Evolutionary conservation across 192 early-diverging fungal genomes (phyloP).

Genomic region (Linnemannia zychae): DNA sequence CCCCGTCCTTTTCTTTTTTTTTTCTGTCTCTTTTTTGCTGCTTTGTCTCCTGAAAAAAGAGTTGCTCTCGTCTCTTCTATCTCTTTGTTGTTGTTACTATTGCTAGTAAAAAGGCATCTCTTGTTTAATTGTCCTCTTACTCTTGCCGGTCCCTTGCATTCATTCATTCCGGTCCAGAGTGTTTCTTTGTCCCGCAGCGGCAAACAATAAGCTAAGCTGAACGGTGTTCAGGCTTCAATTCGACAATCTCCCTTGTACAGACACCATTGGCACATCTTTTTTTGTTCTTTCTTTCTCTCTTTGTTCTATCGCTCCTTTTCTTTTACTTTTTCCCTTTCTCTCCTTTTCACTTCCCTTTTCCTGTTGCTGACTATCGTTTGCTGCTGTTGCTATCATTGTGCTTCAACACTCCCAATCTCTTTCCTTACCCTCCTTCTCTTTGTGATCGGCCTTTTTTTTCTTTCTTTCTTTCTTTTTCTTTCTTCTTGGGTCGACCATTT

Average conservation of each 20-base stretch:
- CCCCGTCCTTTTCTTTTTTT: background rate
- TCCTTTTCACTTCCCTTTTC: background rate
- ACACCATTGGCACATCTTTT: background rate
- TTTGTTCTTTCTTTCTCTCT: background rate
- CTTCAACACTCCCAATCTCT: background rate
- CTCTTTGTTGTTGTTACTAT: too few relatives aligned
- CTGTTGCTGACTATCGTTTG: background rate
- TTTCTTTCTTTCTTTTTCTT: background rate
- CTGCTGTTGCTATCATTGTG: background rate
- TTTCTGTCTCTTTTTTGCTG: too few relatives aligned
- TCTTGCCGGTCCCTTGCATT: slow-evolving; percentile 1
- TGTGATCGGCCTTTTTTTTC: background rate
- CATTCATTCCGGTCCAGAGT: background rate
- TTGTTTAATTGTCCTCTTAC: background rate
- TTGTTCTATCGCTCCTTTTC: background rate
- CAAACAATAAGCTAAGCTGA: background rate
- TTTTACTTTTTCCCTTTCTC: background rate
- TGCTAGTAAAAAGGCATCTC: background rate
- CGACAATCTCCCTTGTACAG: background rate
- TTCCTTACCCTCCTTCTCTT: background rate
- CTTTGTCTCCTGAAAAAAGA: background rate
- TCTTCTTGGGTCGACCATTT: background rate
- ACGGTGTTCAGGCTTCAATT: background rate
- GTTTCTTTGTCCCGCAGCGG: background rate
- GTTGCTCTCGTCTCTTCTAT: background rate